Base-by-base conservation (phyloP, 345 rosid species). In the Citrus australasica region DNA sequence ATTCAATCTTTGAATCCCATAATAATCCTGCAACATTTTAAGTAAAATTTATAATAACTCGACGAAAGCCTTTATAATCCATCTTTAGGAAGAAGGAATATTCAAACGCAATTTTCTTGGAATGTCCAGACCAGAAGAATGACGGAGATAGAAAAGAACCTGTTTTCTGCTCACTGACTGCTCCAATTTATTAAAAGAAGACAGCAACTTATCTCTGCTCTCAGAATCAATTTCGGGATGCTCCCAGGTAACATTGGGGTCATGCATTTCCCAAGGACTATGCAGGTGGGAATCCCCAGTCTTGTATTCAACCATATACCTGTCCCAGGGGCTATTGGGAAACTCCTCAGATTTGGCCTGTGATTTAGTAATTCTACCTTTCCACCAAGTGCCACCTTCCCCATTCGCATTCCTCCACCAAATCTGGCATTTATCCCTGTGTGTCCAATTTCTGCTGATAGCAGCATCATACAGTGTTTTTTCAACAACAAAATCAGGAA, bases 241-340 rank as follows among this genome's bases (percentile, higher is more conserved):
- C 78, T 87, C 91, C 90, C 91, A 87, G 55, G 79, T 73, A 72
- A 81, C 56, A 48, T 83, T 85, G 67, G 86, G 91, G 81, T 94
- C 98, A 68, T 88, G 90, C 86, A 96, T 89, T 86, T 96, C 98
- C 99, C 99, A 96, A 60, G 98, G 94, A 84, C 98, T 92, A 85
- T 96, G 98, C 7, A 37, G 82, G 71, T 80, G 87, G n/a, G 73
- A 77, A 68, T 89, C 86, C 33, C 88, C 96, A 74, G 83, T 85
- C 80, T 79, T 84, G 73, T 96, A 96, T 61, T 42, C 82, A 28
- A 96, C 79, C 9, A 48, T 69, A 79, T 86, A 96, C 75, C 89
- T 90, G 80, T 96, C 99, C 99, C 99, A 96, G 61, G 98, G 99
- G 87, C 98, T 94, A 69, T 89, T 89, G 6, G 93, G 92, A 79